Evolutionary conservation across 1,139 yeast genomes (phyloP).

Genomic region (Candida sanyaensis): DNA sequence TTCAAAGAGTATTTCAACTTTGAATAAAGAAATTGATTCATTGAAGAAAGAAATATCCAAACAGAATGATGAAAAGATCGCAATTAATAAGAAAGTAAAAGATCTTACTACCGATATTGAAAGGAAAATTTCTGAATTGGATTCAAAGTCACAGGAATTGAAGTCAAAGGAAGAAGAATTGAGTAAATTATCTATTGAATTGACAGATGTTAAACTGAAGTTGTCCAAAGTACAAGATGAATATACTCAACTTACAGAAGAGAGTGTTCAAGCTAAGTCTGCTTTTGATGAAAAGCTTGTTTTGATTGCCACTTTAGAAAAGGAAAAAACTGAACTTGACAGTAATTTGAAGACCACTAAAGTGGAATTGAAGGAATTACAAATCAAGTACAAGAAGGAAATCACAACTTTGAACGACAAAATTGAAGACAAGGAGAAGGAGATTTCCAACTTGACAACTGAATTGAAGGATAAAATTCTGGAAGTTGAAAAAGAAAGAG

Average conservation of each 20-base stretch:
- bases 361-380: conserved; percentile 4
- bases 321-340: neutral
- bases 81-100: neutral
- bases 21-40: conserved; percentile 3
- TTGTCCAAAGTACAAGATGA: neutral
- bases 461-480: conserved; percentile 32
- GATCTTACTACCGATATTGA: conserved; percentile 1
- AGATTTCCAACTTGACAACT: conserved; percentile 14
- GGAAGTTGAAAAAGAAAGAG: conserved; percentile 54
- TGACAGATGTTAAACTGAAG: neutral
- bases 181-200: neutral
- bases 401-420: conserved; percentile 9
- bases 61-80: neutral
- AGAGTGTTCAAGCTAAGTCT: neutral
- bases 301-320: conserved; percentile 8
- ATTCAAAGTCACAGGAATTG: conserved; percentile 1
- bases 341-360: conserved; percentile 5
- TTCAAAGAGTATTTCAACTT: conserved; percentile 4
- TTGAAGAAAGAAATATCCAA: conserved; percentile 2
- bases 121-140: conserved; percentile 4
- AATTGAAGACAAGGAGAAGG: conserved; percentile 12
- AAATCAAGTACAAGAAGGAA: conserved; percentile 6
- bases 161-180: neutral
- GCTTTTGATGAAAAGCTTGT: conserved; percentile 8
- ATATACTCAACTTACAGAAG: neutral